Percentiles rank a stretch among this genome's conserved stretches.
These are phyloP conservation scores for Sporothrix brunneoviolacea DNA, from an alignment of 2,329 filamentous ascomycete species.

Conservation along the genomic window DNA sequence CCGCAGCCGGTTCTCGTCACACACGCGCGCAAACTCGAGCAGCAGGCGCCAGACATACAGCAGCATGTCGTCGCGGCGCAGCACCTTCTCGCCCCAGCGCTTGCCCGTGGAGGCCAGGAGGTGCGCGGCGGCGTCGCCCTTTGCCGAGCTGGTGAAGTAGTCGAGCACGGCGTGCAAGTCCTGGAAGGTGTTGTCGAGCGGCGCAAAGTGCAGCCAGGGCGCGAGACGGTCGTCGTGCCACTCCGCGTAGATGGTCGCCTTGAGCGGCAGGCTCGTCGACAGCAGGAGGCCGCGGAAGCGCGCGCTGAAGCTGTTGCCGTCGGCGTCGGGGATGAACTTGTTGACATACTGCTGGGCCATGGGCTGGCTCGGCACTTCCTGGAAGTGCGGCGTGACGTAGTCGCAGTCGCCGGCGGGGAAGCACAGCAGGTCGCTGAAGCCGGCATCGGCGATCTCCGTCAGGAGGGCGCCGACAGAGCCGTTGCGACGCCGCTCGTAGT, in stretches of 20 bases:
- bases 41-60: slow-evolving; percentile 58
- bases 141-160: slow-evolving; percentile 48
- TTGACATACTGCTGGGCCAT: slow-evolving; percentile 45
- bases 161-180: slow-evolving; percentile 61
- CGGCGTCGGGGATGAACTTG: slow-evolving; percentile 65
- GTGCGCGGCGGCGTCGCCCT: slow-evolving; percentile 49
- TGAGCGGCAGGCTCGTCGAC: slow-evolving; percentile 60
- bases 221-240: slow-evolving; percentile 67
- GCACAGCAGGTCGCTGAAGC: slow-evolving; percentile 39
- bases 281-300: slow-evolving; percentile 58
- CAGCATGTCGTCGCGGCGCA: slow-evolving; percentile 59
- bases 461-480: slow-evolving; percentile 37
- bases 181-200: slow-evolving; percentile 60
- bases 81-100: slow-evolving; percentile 54
- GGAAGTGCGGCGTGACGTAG: slow-evolving; percentile 33
- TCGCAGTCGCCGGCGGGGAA: slow-evolving; percentile 29
- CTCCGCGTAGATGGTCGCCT: slow-evolving; percentile 65
- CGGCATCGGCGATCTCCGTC: slow-evolving; percentile 32
- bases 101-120: slow-evolving; percentile 54
- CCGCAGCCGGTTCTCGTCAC: slow-evolving; percentile 36
- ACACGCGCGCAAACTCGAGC: slow-evolving; percentile 50
- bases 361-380: slow-evolving; percentile 26
- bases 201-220: slow-evolving; percentile 67
- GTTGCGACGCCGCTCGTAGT: slow-evolving; percentile 31
- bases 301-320: slow-evolving; percentile 60